Evolutionary conservation across 1,139 yeast genomes (phyloP), one percentile per base, ranked within the genome.

Genomic region (Suhomyces atakaporum): DNA sequence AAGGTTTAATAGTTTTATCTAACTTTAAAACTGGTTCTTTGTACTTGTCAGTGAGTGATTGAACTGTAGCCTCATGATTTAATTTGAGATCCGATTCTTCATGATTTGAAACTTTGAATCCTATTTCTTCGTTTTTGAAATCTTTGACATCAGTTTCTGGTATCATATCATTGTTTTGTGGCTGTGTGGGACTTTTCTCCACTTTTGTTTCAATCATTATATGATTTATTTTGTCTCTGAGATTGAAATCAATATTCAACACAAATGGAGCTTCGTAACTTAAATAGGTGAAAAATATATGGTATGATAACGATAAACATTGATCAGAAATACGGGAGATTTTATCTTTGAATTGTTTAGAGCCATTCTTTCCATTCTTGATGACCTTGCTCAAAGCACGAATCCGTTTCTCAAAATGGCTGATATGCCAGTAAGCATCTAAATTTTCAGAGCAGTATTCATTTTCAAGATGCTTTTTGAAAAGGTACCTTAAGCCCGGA

Each of bases 401-500:
- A 5, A 54, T 40, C 27, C 52, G 56, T 34, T 50, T 54, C n/a
- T 51, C 57, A 40, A 59, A 76, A 29, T 71, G 69, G 29, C 64
- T 63, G 31, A 86, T 66, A 39, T 80, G 86, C 29, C 73, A 58
- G 54, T 79, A 86, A 10, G 85, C 89, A 46, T 81, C 81, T 14
- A 88, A 60, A 49, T 87, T 88, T 53, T 90, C 97, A 4, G 73
- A 75, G 54, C 96, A 87, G 43, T 71, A 74, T 38, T 80, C 84
- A 12, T 69, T 71, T 31, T 73, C 77, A 36, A 89, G 61, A 54
- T 85, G 88, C 16, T 67, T 66, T 38, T 78, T 70, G 58, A 90
- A 88, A 9, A 88, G 62, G 44, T 79, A 75, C 34, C 83, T 69
- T 62, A 84, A 62, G 0, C 95, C 97, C 0, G 97, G 96, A 53